These are phyloP conservation scores for Glycyrrhiza uralensis DNA, from an alignment of 306 rosid genomes.

Conservation along the genomic window DNA sequence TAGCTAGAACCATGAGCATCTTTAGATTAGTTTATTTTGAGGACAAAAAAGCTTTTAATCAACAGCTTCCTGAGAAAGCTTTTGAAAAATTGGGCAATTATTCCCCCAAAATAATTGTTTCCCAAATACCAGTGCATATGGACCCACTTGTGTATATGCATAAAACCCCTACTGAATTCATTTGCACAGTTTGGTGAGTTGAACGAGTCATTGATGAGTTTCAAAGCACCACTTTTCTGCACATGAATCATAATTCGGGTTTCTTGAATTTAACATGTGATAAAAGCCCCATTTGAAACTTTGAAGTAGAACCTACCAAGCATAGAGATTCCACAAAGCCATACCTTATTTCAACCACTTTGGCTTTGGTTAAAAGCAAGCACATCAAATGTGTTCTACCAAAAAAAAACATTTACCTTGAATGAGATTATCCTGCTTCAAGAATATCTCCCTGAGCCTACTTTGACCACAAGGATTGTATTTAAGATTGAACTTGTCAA, in stretches of 20 bases:
- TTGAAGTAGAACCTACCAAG: constrained; percentile 3
- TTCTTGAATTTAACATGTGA: background rate
- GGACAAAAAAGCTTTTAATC: too few species aligned
- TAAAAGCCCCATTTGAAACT: background rate
- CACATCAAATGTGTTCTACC: background rate
- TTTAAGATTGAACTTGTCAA: constrained; percentile 97
- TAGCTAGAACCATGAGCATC: background rate
- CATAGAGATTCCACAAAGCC: background rate
- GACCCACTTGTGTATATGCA: background rate
- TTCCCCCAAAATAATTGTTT: background rate
- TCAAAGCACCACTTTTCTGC: background rate
- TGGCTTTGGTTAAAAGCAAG: constrained; percentile 9
- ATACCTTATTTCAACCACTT: background rate
- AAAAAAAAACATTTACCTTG: constrained; percentile 58
- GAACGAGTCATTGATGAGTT: background rate
- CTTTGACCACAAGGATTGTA: constrained; percentile 99
- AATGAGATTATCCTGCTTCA: constrained; percentile 96
- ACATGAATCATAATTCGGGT: background rate
- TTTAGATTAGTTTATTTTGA: too few species aligned
- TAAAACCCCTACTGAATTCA: background rate
- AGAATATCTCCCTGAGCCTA: constrained; percentile 98
- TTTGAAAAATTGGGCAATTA: too few species aligned
- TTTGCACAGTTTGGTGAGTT: background rate
- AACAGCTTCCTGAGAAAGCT: too few species aligned
- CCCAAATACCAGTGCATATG: background rate